These are phyloP conservation scores for Tetracladium maxilliforme DNA, from an alignment of 2,329 filamentous ascomycete species.

Conservation along the genomic window DNA sequence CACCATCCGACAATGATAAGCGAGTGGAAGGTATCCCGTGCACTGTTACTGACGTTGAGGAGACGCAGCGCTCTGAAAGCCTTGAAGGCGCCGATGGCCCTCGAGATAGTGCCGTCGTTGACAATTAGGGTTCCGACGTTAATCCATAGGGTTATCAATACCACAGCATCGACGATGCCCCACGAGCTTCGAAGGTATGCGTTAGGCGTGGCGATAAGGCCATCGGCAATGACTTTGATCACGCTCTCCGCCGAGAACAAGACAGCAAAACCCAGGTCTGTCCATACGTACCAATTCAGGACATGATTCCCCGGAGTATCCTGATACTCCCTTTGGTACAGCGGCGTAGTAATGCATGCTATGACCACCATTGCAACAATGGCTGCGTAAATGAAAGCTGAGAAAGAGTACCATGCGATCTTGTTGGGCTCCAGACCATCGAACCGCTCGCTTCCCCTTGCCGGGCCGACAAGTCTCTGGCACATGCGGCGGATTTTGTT, in stretches of 20 bases:
- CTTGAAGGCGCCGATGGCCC: conserved; percentile 93
- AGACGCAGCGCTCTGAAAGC: conserved; percentile 80
- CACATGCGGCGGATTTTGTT: conserved; percentile 72
- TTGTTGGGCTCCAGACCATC: conserved; percentile 85
- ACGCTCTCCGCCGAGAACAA: conserved; percentile 75
- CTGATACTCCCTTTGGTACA: conserved; percentile 87
- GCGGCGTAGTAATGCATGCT: conserved; percentile 83
- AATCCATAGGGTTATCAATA: conserved; percentile 87
- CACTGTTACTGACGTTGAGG: conserved; percentile 91
- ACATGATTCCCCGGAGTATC: conserved; percentile 39
- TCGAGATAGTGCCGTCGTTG: conserved; percentile 71
- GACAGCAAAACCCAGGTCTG: conserved; percentile 76
- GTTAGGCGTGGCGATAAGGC: conserved; percentile 92
- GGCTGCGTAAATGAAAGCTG: conserved; percentile 81
- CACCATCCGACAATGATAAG: conserved; percentile 86
- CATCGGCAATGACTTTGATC: conserved; percentile 91
- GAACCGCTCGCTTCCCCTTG: conserved; percentile 71
- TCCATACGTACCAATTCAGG: conserved; percentile 88
- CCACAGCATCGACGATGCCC: conserved; percentile 89
- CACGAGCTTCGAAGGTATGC: conserved; percentile 93
- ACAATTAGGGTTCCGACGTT: conserved; percentile 75
- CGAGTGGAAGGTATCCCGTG: conserved; percentile 90
- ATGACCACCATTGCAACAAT: conserved; percentile 97
- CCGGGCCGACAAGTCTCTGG: conserved; percentile 81
- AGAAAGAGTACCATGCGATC: conserved; percentile 83